phyloP scores from a whole-genome alignment of 345 rosid species.

The Passiflora organensis region DNA sequence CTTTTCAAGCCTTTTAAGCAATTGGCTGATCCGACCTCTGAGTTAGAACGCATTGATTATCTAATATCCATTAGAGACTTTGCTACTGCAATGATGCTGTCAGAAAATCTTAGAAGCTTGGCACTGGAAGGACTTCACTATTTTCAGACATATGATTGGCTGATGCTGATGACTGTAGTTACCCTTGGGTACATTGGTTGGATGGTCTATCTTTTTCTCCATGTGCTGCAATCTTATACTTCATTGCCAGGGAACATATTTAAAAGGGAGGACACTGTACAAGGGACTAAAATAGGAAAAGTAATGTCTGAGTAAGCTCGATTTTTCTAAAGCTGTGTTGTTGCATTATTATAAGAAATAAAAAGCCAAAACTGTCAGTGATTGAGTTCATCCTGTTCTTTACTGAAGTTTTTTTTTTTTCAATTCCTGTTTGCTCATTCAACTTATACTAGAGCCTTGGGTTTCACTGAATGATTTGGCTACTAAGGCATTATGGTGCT shows the following conservation, averaged over 20 bases:
- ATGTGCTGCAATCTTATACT: conserved; percentile 80
- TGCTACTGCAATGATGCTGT: conserved; percentile 59
- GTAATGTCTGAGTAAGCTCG: conserved; percentile 56
- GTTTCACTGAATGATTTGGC: too few relatives aligned
- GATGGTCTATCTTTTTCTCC: conserved; percentile 81
- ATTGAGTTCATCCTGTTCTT: neutral
- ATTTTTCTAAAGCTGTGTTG: conserved; percentile 19
- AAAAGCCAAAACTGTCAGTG: neutral
- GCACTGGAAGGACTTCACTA: conserved; percentile 86
- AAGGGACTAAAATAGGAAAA: conserved; percentile 50
- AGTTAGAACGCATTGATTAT: conserved; percentile 56
- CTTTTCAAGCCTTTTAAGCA: conserved; percentile 80
- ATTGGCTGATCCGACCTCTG: conserved; percentile 40
- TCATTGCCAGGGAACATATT: conserved; percentile 47
- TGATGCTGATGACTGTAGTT: conserved; percentile 81
- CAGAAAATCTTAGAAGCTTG: conserved; percentile 72
- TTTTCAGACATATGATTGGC: conserved; percentile 95
- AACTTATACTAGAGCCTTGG: neutral
- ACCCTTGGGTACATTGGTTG: conserved; percentile 90
- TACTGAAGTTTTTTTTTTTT: neutral
- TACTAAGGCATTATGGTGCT: too few relatives aligned
- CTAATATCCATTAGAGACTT: conserved; percentile 47
- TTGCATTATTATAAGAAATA: conserved; percentile 1
- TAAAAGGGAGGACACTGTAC: conserved; percentile 42
- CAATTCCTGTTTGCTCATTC: too few relatives aligned